Evolutionary conservation across 352 stramenopile genomes (phyloP).

Genomic region (Paralagenidium karlingii): DNA sequence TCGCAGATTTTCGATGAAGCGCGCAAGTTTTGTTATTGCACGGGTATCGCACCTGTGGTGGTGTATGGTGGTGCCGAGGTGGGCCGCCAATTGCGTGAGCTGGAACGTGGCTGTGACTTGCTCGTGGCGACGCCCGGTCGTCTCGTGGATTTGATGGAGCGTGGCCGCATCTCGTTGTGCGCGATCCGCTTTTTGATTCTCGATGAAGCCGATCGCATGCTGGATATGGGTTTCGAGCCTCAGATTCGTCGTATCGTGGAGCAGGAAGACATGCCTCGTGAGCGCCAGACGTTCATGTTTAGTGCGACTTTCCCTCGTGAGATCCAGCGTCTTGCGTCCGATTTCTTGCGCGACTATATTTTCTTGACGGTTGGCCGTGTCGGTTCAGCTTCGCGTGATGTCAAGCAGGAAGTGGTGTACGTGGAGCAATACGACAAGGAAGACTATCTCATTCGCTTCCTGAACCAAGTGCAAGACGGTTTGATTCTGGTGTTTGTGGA

Average conservation of each 20-base stretch:
- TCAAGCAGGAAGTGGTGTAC: constrained; percentile 96
- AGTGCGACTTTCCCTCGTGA: constrained; percentile 98
- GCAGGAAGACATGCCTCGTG: constrained; percentile 93
- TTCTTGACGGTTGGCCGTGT: constrained; percentile 98
- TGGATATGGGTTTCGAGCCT: constrained; percentile 99
- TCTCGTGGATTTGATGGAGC: constrained; percentile 95
- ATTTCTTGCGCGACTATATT: constrained; percentile 99
- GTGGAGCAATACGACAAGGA: constrained; percentile 97
- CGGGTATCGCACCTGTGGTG: constrained; percentile 88
- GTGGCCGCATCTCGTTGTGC: constrained; percentile 83
- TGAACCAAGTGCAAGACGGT: constrained; percentile 86
- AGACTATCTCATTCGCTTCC: constrained; percentile 91
- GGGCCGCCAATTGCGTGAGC: constrained; percentile 70
- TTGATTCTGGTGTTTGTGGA: constrained; percentile 98
- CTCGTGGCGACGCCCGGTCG: constrained; percentile 96
- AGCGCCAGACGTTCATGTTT: constrained; percentile 99
- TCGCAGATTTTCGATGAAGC: constrained; percentile 95
- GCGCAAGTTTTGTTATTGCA: constrained; percentile 95
- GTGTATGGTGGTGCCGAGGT: constrained; percentile 92
- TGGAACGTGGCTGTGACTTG: constrained; percentile 92
- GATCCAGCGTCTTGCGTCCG: constrained; percentile 92
- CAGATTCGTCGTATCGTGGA: constrained; percentile 98
- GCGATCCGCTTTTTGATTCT: constrained; percentile 93
- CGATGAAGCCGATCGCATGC: constrained; percentile 99
- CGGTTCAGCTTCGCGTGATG: constrained; percentile 94